Evolutionary conservation across 495 filamentous ascomycete species (phyloP), one percentile per base, ranked within the genome.

Genomic region (Penicillium odoratum): DNA sequence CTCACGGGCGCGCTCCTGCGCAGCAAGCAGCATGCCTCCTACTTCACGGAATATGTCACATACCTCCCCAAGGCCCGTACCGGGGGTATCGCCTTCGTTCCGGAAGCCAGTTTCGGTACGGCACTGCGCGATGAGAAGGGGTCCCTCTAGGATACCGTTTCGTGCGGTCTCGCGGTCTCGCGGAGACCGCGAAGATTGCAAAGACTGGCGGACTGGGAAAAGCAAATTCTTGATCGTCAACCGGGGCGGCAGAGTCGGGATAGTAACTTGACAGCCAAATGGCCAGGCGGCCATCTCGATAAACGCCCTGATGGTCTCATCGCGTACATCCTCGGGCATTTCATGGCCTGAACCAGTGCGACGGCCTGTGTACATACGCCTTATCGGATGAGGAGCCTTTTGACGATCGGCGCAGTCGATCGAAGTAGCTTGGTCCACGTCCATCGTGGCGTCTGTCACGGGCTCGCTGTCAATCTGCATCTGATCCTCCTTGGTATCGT

Each of bases 1-100:
- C 67, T 94, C 83, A 31, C 92, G 81, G 11, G 85, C 83, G 30
- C 92, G 84, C 67, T 95, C 90, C 73, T 97, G 92, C 0, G 91
- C 92, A 8, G 91, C 81, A 38, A 92, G 76, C 7, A 96, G 78
- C 61, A 91, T 83, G 10, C 83, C 84, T 10, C 89, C 82, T 3
- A 93, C 72, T 63, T 97, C 92, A 15, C 88, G 81, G 18, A 87
- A 82, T 15, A 91, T 70, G 65, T 94, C 89, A 30, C 91, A 78
- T 7, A 78, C 69, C 25, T 89, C 83, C 9, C 71, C 74, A 15
- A 78, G 79, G 4, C 79, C 84, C 18, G 78, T 71, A 9, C 87
- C 75, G 26, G 64, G 57, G 5, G 57, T 49, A 16, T 80, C 75
- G 1, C 59, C 61, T 5, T 68, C 52, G 2, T 57, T 60, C 11